Evolutionary conservation across 2,329 filamentous ascomycete genomes (phyloP), one percentile per base, ranked within the genome.

Genomic region (Claviceps digitariae): DNA sequence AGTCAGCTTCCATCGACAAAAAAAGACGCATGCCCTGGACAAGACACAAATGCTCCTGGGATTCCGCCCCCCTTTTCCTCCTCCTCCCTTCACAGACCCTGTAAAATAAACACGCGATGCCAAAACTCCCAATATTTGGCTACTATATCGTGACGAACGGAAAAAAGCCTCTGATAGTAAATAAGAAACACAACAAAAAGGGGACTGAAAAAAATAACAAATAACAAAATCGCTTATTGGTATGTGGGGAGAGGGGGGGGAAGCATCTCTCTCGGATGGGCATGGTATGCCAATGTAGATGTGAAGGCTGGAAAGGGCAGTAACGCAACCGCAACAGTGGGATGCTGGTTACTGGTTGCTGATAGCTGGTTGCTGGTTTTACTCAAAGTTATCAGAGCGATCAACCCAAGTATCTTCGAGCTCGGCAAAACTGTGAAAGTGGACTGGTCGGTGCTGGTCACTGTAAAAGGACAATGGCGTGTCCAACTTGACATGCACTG

Each of bases 381-480:
- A 97, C 62, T 89, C 91, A 74, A 98, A 95, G 67, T 90, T 91
- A 73, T 98, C 91, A 58, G 82, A 82, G 63, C 90, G 78, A 69
- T 98, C 93, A 48, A 96, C 90, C 82, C 90, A 95, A 44, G 95
- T 87, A 69, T 98, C 91, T 72, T 98, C 93, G 66, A 98, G 71
- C 74, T 98, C 91, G 1, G 90, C 89, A 72, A 98, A 98, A 69
- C 90, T 95, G 67, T 91, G 86, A 79, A 98, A 98, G 72, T 98
- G 93, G 53, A 96, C 74, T 17, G 91, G 90, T 27, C 93, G 82
- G 70, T 98, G 94, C 62, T 90, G 78, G 62, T 90, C 90, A 65
- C 86, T 90, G 72, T 98, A 98, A 72, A 95, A 97, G 9, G 86
- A 77, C 60, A 84, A 70, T 20, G 93, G 93, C 45, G 89, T 94